These are phyloP conservation scores for Diplodia corticola DNA, from an alignment of 2,329 filamentous ascomycete genomes.

Conservation along the genomic window DNA sequence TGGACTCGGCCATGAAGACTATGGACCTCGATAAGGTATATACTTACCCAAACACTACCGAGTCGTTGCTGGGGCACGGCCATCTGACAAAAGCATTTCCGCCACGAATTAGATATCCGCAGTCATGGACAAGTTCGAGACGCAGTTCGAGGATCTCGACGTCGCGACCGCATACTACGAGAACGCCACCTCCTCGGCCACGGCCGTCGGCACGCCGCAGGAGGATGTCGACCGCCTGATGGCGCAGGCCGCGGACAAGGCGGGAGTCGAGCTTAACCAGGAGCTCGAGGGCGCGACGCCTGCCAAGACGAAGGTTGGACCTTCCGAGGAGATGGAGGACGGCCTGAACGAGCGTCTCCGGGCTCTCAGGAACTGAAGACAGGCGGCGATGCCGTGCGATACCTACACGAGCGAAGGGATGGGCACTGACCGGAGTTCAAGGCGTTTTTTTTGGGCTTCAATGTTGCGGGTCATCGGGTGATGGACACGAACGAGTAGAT, in stretches of 20 bases:
- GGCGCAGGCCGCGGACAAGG: conserved; percentile 83
- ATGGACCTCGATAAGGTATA: conserved; percentile 64
- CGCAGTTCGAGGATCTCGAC: conserved; percentile 55
- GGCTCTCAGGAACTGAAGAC: conserved; percentile 51
- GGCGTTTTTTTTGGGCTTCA: background rate
- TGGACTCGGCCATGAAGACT: conserved; percentile 63
- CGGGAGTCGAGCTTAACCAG: conserved; percentile 76
- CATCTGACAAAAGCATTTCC: background rate
- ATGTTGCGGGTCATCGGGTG: background rate
- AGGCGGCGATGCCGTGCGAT: background rate
- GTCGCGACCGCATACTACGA: conserved; percentile 71
- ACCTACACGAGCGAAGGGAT: background rate
- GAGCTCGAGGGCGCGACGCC: conserved; percentile 66
- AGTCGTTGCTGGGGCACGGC: background rate
- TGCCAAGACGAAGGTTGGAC: conserved; percentile 60
- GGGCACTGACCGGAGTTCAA: background rate
- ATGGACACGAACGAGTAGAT: conserved; percentile 3
- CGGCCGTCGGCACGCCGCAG: conserved; percentile 71
- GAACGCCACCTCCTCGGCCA: conserved; percentile 78
- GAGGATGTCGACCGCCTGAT: conserved; percentile 86
- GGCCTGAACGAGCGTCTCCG: conserved; percentile 62
- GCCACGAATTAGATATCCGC: conserved; percentile 57
- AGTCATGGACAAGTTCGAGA: conserved; percentile 67
- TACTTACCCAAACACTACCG: background rate
- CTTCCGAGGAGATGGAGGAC: conserved; percentile 77